Evolutionary conservation across 805 yeast genomes (phyloP), one percentile per base, ranked within the genome.

Genomic region (Candida argentea): DNA sequence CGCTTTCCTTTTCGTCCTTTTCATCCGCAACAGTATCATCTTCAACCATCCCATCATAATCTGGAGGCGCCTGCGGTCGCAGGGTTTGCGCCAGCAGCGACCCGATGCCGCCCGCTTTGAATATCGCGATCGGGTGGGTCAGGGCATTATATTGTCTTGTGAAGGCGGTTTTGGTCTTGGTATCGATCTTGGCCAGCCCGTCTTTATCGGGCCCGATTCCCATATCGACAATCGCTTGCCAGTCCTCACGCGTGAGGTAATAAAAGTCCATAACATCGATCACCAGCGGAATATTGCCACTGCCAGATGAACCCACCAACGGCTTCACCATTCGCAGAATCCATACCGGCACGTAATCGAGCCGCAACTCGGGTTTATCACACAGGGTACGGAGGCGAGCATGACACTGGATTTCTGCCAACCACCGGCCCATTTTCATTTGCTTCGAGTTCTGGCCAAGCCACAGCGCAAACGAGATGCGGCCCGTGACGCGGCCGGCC

Each of bases 371-470:
- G 11, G 55, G 49, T 39, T 78, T 76, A 44, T 81, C 78, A 0
- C 94, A 78, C 12, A 83, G 76, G 0, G 94, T 80, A 34, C 76
- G 68, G 31, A 86, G 64, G 25, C 94, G 71, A 10, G 93, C 73
- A 44, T 87, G 95, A 40, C 89, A 81, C 37, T 86, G 94, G 30
- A 91, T 44, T 44, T 86, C 96, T 39, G 87, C 95, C 22, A 91
- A 61, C 30, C 82, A 49, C 32, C 99, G 67, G 30, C 65, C 70
- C 48, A 72, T 81, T 52, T 91, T 91, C 57, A 76, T 74, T 10
- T 70, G 61, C 53, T 84, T 86, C 13, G 95, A 84, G 44, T 83
- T 82, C 48, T 87, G 89, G 1, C 97, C 98, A 30, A 89, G 61
- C 83, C 87, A 87, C 1, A 78, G 59, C 1, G 95, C 73, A 57